Evolutionary conservation across 1,139 yeast genomes (phyloP).

Genomic region (Kodamaea alishanica): DNA sequence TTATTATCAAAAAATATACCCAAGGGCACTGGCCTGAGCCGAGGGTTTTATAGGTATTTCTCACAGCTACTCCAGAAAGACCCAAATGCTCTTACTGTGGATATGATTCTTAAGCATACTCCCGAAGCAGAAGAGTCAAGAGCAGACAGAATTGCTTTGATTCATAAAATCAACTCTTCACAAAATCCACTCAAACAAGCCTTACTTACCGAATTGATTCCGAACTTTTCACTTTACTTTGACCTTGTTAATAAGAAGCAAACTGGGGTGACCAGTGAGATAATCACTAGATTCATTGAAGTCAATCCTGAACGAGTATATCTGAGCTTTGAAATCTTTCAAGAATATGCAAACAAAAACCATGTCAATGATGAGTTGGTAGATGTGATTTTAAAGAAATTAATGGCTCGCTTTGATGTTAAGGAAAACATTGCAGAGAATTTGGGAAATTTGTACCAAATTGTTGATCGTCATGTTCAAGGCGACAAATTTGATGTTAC

Average conservation of each 20-base stretch:
- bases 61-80: slow-evolving; percentile 8
- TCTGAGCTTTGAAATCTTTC: slow-evolving; percentile 31
- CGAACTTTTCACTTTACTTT: slow-evolving; percentile 34
- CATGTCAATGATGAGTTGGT: slow-evolving; percentile 14
- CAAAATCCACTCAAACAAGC: slow-evolving; percentile 9
- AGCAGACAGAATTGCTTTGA: slow-evolving; percentile 9
- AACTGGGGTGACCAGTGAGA: slow-evolving; percentile 11
- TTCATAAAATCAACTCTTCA: slow-evolving; percentile 10
- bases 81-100: slow-evolving; percentile 11
- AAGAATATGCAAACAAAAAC: slow-evolving; percentile 13
- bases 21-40: too few relatives aligned
- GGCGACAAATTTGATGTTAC: neutral
- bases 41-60: slow-evolving; percentile 1
- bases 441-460: neutral
- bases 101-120: slow-evolving; percentile 4
- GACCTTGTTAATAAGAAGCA: slow-evolving; percentile 16
- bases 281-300: slow-evolving; percentile 21
- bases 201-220: slow-evolving; percentile 17
- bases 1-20: slow-evolving; percentile 1
- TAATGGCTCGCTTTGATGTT: slow-evolving; percentile 16
- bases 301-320: slow-evolving; percentile 43
- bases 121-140: slow-evolving; percentile 4
- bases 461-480: neutral
- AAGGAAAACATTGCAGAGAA: neutral
- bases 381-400: slow-evolving; percentile 18